Conservation (phyloP, 2,329 filamentous ascomycete genomes). For the Whalleya microplaca region DNA sequence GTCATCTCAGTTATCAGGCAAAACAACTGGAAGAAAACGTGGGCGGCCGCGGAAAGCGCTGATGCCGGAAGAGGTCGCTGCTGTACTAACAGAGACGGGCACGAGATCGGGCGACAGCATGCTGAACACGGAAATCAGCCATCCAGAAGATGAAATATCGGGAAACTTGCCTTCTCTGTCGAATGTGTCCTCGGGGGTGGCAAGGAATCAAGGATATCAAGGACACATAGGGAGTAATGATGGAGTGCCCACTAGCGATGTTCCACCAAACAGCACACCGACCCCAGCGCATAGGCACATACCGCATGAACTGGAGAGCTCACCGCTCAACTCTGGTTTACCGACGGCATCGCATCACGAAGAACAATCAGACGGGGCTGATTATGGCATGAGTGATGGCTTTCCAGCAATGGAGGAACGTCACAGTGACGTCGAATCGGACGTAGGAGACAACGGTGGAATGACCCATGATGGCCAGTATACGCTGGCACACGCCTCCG, state of each 20-base stretch:
- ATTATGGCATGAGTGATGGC: slow-evolving; percentile 26
- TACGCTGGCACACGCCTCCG: slow-evolving; percentile 49
- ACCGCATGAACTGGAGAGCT: slow-evolving; percentile 3
- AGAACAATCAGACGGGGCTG: slow-evolving; percentile 17
- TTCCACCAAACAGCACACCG: slow-evolving; percentile 13
- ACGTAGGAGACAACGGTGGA: slow-evolving; percentile 20
- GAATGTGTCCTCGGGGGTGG: slow-evolving; percentile 2
- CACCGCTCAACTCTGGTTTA: slow-evolving; percentile 11
- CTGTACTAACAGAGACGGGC: slow-evolving; percentile 18
- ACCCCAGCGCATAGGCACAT: slow-evolving; percentile 11
- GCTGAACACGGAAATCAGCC: slow-evolving; percentile 6
- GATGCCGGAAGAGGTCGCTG: slow-evolving; percentile 28
- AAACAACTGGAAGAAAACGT: slow-evolving; percentile 35
- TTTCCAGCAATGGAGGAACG: slow-evolving; percentile 30
- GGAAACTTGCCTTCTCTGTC: slow-evolving; percentile 6
- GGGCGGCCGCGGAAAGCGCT: slow-evolving; percentile 37
- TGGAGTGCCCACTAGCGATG: slow-evolving; percentile 4
- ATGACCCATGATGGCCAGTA: slow-evolving; percentile 36
- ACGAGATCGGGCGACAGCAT: slow-evolving; percentile 10
- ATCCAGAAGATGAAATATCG: slow-evolving; percentile 7
- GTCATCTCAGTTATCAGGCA: slow-evolving; percentile 33
- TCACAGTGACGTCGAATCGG: slow-evolving; percentile 35
- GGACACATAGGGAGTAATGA: slow-evolving; percentile 8
- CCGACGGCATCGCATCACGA: slow-evolving; percentile 23
- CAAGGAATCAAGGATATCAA: slow-evolving; percentile 5